phyloP scores from a whole-genome alignment of 2,329 filamentous ascomycete species.

The Ascochyta koolunga region DNA sequence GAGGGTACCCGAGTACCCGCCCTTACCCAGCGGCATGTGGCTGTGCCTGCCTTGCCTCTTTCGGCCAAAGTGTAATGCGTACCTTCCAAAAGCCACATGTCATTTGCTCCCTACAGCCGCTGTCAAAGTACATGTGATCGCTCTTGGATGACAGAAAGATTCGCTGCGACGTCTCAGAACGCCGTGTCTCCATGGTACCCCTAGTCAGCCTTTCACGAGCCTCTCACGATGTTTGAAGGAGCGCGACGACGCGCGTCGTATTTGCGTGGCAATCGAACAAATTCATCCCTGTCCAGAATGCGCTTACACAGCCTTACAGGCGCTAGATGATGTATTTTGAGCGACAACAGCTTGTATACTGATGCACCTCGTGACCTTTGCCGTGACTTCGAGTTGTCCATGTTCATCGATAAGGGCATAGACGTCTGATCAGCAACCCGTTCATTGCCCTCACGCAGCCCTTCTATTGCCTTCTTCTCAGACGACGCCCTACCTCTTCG shows the following conservation, averaged over 20 bases:
- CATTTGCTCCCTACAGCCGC: slow-evolving; percentile 8
- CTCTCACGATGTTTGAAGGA: slow-evolving; percentile 23
- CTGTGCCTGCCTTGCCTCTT: slow-evolving; percentile 14
- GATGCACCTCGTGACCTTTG: neutral
- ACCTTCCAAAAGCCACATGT: slow-evolving; percentile 8
- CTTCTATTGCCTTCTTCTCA: neutral
- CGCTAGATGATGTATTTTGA: slow-evolving; percentile 17
- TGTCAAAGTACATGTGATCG: slow-evolving; percentile 19
- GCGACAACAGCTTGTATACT: slow-evolving; percentile 7
- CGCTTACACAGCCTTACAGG: slow-evolving; percentile 23
- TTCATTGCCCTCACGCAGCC: neutral
- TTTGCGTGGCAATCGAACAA: slow-evolving; percentile 30
- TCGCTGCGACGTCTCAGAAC: slow-evolving; percentile 13
- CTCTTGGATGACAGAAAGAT: slow-evolving; percentile 2
- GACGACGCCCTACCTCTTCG: neutral
- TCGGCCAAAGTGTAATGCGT: slow-evolving; percentile 11
- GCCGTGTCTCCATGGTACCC: neutral
- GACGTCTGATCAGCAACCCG: neutral
- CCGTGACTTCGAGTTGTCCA: neutral
- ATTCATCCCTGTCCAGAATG: slow-evolving; percentile 13
- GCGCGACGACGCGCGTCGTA: slow-evolving; percentile 34
- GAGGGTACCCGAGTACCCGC: slow-evolving; percentile 17
- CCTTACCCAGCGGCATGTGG: slow-evolving; percentile 16
- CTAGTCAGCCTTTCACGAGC: slow-evolving; percentile 9
- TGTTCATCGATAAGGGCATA: neutral